Evolutionary conservation across 257 asterid genomes (phyloP).

Genomic region (Przewalskia tangutica): DNA sequence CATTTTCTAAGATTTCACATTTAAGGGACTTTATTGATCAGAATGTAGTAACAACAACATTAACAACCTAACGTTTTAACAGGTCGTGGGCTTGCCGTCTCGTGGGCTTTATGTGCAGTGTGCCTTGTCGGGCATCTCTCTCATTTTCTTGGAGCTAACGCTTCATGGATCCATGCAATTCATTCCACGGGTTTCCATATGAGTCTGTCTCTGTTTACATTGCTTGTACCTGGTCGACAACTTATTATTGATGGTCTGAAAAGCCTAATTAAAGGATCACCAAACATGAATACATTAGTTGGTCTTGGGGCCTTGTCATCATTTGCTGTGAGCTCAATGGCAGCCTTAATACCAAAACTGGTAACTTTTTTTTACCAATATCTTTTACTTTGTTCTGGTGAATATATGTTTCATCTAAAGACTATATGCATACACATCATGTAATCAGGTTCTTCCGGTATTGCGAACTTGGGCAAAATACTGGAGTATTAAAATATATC

Average conservation of each 20-base stretch:
- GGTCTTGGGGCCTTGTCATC: conserved; percentile 99
- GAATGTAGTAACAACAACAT: conserved; percentile 11
- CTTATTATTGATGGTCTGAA: conserved; percentile 83
- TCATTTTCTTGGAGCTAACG: conserved; percentile 83
- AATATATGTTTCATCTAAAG: background rate
- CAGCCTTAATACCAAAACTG: conserved; percentile 85
- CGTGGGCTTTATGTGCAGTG: conserved; percentile 96
- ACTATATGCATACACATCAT: background rate
- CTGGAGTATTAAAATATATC: background rate
- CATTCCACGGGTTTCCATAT: conserved; percentile 93
- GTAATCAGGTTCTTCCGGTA: background rate
- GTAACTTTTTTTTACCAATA: conserved; percentile 29
- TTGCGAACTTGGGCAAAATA: background rate
- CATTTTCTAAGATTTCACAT: background rate
- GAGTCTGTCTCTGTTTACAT: conserved; percentile 75
- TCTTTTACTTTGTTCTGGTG: background rate
- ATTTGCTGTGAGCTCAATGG: conserved; percentile 91
- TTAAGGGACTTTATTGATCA: background rate
- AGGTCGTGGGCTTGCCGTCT: conserved; percentile 94
- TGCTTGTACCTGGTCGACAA: conserved; percentile 91
- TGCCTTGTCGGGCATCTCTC: conserved; percentile 89
- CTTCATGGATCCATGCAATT: conserved; percentile 87
- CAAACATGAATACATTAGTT: conserved; percentile 97
- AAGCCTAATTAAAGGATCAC: conserved; percentile 81
- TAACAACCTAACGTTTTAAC: conserved; percentile 25